A percentile compares a stretch with the other conserved stretches of the same genome.
These are phyloP conservation scores for Lodderomyces beijingensis DNA, from an alignment of 1,139 yeast genomes.

Conservation along the genomic window DNA sequence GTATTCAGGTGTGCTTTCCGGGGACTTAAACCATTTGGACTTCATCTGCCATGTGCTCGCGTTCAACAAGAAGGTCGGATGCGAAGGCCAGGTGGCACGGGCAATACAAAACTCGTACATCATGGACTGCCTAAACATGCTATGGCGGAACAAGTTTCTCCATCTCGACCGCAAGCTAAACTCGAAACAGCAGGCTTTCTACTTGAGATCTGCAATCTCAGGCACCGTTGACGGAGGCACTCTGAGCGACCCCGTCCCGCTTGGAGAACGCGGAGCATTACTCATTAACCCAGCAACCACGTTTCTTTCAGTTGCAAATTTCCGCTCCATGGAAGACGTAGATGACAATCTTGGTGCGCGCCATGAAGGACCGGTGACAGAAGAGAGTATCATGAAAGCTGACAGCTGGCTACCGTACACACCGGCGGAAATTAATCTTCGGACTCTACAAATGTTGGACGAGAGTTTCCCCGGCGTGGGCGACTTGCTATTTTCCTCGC, in stretches of 20 bases:
- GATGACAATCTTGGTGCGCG: constrained; percentile 31
- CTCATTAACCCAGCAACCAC: constrained; percentile 55
- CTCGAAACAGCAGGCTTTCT: constrained; percentile 31
- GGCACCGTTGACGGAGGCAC: constrained; percentile 24
- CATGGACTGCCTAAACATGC: constrained; percentile 55
- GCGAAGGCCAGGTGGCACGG: constrained; percentile 20
- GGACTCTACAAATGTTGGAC: constrained; percentile 33
- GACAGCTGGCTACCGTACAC: constrained; percentile 27
- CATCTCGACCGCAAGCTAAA: constrained; percentile 11
- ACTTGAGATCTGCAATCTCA: constrained; percentile 35
- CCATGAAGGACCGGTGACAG: constrained; percentile 46
- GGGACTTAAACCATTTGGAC: constrained; percentile 43
- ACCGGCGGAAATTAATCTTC: constrained; percentile 37
- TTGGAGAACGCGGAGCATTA: constrained; percentile 39
- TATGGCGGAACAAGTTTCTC: constrained; percentile 56
- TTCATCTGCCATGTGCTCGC: constrained; percentile 48
- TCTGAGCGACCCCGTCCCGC: constrained; percentile 20
- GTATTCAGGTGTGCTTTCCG: constrained; percentile 31
- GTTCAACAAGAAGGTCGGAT: constrained; percentile 30
- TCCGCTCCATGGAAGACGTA: constrained; percentile 47
- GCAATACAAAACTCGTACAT: constrained; percentile 50
- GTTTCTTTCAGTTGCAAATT: constrained; percentile 37
- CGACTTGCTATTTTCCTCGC: constrained; percentile 41
- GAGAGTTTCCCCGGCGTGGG: constrained; percentile 37
- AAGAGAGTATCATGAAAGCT: constrained; percentile 27